Conservation (phyloP, 1,284 basidiomycete genomes). For the Bjerkandera adusta region DNA sequence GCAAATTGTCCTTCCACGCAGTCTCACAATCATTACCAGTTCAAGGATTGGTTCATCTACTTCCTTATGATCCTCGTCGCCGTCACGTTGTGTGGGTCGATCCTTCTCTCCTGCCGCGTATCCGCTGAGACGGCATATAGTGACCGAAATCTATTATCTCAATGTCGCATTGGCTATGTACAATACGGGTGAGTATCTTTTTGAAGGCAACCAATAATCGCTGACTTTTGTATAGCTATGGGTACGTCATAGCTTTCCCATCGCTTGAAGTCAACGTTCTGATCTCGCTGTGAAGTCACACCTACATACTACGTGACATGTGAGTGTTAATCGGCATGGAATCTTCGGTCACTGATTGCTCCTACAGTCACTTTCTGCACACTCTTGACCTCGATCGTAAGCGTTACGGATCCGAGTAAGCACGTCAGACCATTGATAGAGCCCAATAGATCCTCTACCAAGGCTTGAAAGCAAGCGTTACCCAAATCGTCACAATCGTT, state of each 20-base stretch:
- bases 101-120: background rate
- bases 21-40: slow-evolving; percentile 24
- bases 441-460: slow-evolving; percentile 51
- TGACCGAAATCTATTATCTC: slow-evolving; percentile 64
- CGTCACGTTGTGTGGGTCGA: slow-evolving; percentile 41
- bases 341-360: slow-evolving; percentile 1
- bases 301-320: slow-evolving; percentile 63
- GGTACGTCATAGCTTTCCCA: slow-evolving; percentile 27
- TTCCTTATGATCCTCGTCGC: slow-evolving; percentile 56
- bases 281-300: slow-evolving; percentile 35
- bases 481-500: slow-evolving; percentile 60
- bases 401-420: slow-evolving; percentile 10
- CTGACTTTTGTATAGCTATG: slow-evolving; percentile 26
- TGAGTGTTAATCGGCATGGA: slow-evolving; percentile 19
- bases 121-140: slow-evolving; percentile 22
- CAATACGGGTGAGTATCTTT: slow-evolving; percentile 45
- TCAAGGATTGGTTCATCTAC: slow-evolving; percentile 62
- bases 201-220: background rate
- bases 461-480: slow-evolving; percentile 55
- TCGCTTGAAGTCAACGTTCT: slow-evolving; percentile 26
- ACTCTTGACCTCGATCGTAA: slow-evolving; percentile 45
- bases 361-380: slow-evolving; percentile 50
- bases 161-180: slow-evolving; percentile 71
- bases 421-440: too few species aligned
- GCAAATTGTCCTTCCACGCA: background rate